Base-by-base conservation (phyloP, 805 yeast species). In the Wickerhamiella kurtzmanii region DNA sequence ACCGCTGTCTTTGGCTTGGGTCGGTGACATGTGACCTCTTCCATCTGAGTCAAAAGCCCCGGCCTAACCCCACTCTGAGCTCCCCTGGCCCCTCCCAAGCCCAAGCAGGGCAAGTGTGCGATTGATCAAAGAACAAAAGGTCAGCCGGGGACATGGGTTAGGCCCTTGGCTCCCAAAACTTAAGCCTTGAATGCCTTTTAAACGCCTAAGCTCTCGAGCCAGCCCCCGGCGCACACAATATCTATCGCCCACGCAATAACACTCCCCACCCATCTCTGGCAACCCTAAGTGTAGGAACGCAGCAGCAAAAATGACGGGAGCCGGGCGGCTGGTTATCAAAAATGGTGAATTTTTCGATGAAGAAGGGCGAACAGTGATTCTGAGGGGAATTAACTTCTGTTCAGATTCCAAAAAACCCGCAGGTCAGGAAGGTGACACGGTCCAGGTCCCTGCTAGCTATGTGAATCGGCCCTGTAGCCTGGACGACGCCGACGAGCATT, bases 321-420 rank as follows among this genome's bases (percentile, higher is more conserved):
- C 38, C 8, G 19, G 38, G n/a, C 6, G n/a, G 22, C 11, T 38
- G 5, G n/a, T 18, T 6, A 19, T 38, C n/a, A 8, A 38, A 17
- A 25, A 45, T 35, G 94, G 94, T 2, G 67, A 72, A 50, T 77
- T 87, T 54, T 63, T 75, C 2, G 77, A 78, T 50, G 55, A 54
- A 0, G 50, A 70, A 1, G 85, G 82, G 3, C 67, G 94, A 40
- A 68, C 66, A 19, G 66, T 85, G 13, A 68, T 71, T 4, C 63
- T 87, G 40, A 75, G 82, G 54, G 96, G 96, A 0, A 80, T 87
- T 48, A 87, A 88, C 60, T 61, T 87, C 22, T 94, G 86, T 52
- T 79, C 83, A 0, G 72, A 79, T 21, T 70, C 80, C 50, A 87
- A 87, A 59, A 64, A 77, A 48, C 96, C 96, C 0, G 54, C 66